Percentiles rank a stretch among this genome's conserved stretches.
Evolutionary conservation across 1,139 yeast genomes (phyloP).

Genomic region (Geotrichum phurueaensis): DNA sequence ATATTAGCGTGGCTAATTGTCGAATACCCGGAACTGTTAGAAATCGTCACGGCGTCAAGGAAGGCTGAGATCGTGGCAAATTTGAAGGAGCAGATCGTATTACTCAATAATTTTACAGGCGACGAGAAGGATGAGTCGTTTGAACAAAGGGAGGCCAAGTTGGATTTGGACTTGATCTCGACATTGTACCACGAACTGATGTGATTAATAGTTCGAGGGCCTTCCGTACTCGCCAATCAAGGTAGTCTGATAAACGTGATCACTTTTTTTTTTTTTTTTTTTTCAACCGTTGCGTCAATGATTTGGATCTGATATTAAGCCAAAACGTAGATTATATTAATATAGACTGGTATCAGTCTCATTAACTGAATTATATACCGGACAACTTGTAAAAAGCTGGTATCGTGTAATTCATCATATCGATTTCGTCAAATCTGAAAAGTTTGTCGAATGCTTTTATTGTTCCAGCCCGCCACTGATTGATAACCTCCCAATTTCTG

Average conservation of each 20-base stretch:
- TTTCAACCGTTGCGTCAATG: not conserved
- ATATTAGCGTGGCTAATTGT: conserved; percentile 32
- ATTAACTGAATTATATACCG: not conserved
- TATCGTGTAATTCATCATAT: not conserved
- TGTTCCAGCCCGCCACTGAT: not conserved
- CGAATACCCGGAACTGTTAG: conserved; percentile 24
- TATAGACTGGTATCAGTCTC: not conserved
- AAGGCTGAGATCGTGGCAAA: not conserved
- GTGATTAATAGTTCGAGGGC: not conserved
- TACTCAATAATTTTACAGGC: not conserved
- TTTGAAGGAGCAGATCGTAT: not conserved
- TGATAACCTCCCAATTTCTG: not conserved
- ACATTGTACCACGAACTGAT: not conserved
- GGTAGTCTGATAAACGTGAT: too few relatives aligned
- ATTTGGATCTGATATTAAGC: not conserved
- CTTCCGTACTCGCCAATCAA: not conserved
- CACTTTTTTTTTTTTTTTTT: too few relatives aligned
- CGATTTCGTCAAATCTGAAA: not conserved
- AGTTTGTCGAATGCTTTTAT: not conserved
- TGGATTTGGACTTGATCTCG: not conserved
- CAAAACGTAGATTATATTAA: not conserved
- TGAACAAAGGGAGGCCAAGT: conserved; percentile 3
- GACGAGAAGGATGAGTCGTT: conserved; percentile 1
- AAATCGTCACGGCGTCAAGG: not conserved
- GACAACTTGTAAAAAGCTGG: not conserved